Base-by-base conservation (phyloP, 441 rosid genomes). In the Bocquillonia castaneifolia region DNA sequence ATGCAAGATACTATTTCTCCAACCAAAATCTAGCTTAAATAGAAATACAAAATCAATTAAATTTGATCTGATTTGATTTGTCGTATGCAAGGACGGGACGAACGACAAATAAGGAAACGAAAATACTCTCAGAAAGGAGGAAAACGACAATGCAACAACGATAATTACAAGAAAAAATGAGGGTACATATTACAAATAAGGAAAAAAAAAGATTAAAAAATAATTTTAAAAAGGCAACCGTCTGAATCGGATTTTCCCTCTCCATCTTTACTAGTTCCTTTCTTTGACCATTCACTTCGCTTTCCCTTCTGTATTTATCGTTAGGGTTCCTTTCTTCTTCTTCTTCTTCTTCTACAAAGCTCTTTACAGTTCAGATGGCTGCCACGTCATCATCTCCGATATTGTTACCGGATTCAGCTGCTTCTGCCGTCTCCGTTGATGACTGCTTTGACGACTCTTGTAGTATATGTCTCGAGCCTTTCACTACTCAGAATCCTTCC, bases 401-500 rank as follows among this genome's bases (percentile, higher is more conserved):
- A 2, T 18, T 40, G n/a, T n/a, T n/a, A 53, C 72, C 55, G 2
- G 31, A 59, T 61, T 36, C 67, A 28, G 62, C 74, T 12, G 59
- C 73, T 20, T 54, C 77, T 5, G 54, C 77, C 0, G 70, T 75
- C 22, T 72, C 74, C 10, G 64, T 68, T 44, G 87, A 78, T 68
- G 92, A 84, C 53, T 73, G 71, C 31, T 61, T 78, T 71, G 96
- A 86, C 23, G 96, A 92, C 65, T 81, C 81, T 42, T 92, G 98
- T 73, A 87, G 96, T 80, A 87, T 92, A 80, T 92, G 98, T 65
- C 89, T 92, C 72, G 96, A 92, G 68, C 77, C 89, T 67, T 92
- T 90, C 83, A 71, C 85, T 63, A 18, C 75, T 37, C 84, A 83
- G 7, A 82, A 90, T 39, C 98, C 98, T 69, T 74, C 83, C 72